Conservation (phyloP, 805 yeast species). For the Candida alai region DNA sequence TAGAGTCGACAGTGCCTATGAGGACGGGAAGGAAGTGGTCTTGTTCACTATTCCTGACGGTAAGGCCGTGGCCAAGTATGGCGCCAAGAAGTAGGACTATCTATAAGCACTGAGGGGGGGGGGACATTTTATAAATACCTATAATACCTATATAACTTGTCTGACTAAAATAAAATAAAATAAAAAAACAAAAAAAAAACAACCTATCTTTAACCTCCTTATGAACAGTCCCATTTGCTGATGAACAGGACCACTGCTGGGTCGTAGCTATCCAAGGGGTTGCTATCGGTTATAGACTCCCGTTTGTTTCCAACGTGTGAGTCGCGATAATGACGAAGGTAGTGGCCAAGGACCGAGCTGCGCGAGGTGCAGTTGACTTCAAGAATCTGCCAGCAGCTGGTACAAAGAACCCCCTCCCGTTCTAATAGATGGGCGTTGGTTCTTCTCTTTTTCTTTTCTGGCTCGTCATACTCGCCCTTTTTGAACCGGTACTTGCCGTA, state of each 20-base stretch:
- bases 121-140: background rate
- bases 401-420: slow-evolving; percentile 10
- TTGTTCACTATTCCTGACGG: slow-evolving; percentile 97
- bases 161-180: too few species aligned
- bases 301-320: slow-evolving; percentile 11
- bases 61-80: slow-evolving; percentile 45
- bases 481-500: slow-evolving; percentile 22
- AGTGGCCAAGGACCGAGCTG: slow-evolving; percentile 11
- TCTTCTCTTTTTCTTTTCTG: slow-evolving; percentile 10
- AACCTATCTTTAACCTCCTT: too few species aligned
- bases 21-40: slow-evolving; percentile 60
- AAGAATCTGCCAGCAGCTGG: slow-evolving; percentile 11
- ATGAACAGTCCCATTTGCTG: slow-evolving; percentile 8
- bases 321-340: slow-evolving; percentile 11
- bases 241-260: slow-evolving; percentile 3
- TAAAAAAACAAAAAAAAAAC: too few species aligned
- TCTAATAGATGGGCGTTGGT: slow-evolving; percentile 11
- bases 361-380: slow-evolving; percentile 10
- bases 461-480: slow-evolving; percentile 17
- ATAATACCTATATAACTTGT: background rate
- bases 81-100: slow-evolving; percentile 27
- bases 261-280: background rate
- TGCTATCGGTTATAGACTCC: slow-evolving; percentile 1
- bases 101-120: background rate
- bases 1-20: slow-evolving; percentile 64